Evolutionary conservation across 495 filamentous ascomycete species (phyloP).

Genomic region (Aspergillus egyptiacus): DNA sequence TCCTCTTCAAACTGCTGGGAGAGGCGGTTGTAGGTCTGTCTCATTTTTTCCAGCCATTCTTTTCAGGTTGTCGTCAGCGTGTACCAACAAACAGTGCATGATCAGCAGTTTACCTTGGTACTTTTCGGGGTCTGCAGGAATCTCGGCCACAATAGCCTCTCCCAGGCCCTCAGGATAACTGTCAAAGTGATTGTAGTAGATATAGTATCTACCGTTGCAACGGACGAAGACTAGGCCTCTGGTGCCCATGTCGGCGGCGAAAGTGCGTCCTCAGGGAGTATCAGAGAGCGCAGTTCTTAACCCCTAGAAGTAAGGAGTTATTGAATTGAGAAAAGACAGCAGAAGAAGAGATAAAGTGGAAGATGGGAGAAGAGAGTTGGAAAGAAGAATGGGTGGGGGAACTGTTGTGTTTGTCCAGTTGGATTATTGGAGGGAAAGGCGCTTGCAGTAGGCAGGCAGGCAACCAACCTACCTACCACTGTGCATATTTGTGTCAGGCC

Average conservation of each 20-base stretch:
- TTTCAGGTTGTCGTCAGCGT: background rate
- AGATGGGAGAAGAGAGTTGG: background rate
- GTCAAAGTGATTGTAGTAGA: slow-evolving; percentile 28
- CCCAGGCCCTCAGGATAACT: slow-evolving; percentile 27
- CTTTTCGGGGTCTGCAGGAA: slow-evolving; percentile 19
- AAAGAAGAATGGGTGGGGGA: background rate
- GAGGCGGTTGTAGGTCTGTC: slow-evolving; percentile 7
- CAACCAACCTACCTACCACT: too few relatives aligned
- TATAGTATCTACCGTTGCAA: slow-evolving; percentile 25
- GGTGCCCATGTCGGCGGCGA: slow-evolving; percentile 17
- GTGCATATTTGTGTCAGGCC: too few relatives aligned
- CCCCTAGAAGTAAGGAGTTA: background rate
- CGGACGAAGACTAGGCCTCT: slow-evolving; percentile 23
- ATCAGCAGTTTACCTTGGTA: slow-evolving; percentile 16
- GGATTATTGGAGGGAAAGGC: too few relatives aligned
- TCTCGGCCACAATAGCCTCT: slow-evolving; percentile 16
- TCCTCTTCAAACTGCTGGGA: slow-evolving; percentile 11
- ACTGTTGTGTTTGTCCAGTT: background rate
- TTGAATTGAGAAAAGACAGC: background rate
- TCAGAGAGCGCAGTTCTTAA: background rate
- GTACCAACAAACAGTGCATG: background rate
- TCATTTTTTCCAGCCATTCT: slow-evolving; percentile 17
- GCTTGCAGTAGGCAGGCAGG: background rate
- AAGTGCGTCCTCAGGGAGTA: too few relatives aligned
- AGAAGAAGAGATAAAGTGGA: background rate